These are phyloP conservation scores for Biscogniauxia mediterranea DNA, from an alignment of 2,329 filamentous ascomycete genomes.

Conservation along the genomic window DNA sequence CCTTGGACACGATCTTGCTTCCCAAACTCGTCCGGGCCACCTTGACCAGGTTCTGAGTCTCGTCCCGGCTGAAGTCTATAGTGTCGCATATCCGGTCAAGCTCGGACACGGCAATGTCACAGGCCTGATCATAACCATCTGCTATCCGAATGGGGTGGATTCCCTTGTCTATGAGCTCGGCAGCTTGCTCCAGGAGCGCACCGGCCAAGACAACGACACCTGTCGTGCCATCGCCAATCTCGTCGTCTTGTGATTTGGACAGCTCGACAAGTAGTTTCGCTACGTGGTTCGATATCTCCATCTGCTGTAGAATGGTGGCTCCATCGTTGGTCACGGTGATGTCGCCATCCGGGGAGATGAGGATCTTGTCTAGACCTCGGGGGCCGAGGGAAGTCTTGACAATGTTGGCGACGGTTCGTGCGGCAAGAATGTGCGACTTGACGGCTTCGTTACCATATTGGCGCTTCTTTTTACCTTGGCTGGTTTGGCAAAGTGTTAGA, in stretches of 20 bases:
- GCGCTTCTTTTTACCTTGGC: slow-evolving; percentile 96
- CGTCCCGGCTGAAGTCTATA: slow-evolving; percentile 77
- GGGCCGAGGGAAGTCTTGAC: slow-evolving; percentile 96
- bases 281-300: slow-evolving; percentile 99
- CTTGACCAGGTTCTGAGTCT: slow-evolving; percentile 85
- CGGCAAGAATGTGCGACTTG: slow-evolving; percentile 96
- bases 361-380: slow-evolving; percentile 95
- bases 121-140: slow-evolving; percentile 96
- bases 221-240: slow-evolving; percentile 97
- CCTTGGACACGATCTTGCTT: slow-evolving; percentile 98
- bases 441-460: slow-evolving; percentile 96
- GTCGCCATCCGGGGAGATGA: slow-evolving; percentile 97
- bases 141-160: slow-evolving; percentile 99
- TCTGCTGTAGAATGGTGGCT: slow-evolving; percentile 94
- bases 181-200: slow-evolving; percentile 91
- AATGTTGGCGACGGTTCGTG: slow-evolving; percentile 92
- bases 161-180: slow-evolving; percentile 98
- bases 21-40: slow-evolving; percentile 94
- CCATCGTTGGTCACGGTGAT: slow-evolving; percentile 99
- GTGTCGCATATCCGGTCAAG: slow-evolving; percentile 90
- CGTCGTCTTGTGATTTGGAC: slow-evolving; percentile 97
- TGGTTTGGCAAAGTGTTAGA: slow-evolving; percentile 37
- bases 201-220: slow-evolving; percentile 96
- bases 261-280: slow-evolving; percentile 95
- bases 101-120: slow-evolving; percentile 91